Percentiles rank a stretch among this genome's conserved stretches.
phyloP scores from a whole-genome alignment of 805 yeast genomes.

The Yarrowia hollandica region DNA sequence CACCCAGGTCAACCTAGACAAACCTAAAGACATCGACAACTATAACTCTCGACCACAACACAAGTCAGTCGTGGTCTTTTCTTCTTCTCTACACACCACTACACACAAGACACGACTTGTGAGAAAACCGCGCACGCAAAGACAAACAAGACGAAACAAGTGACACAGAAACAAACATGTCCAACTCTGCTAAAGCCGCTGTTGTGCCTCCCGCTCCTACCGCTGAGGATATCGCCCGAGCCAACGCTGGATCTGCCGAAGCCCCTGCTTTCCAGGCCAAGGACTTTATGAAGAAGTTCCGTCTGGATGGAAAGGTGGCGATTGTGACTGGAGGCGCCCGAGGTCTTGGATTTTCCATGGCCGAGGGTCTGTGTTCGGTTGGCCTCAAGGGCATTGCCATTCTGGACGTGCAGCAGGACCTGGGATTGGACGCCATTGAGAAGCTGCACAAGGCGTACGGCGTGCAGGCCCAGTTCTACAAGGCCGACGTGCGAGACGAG shows the following conservation, averaged over 20 bases:
- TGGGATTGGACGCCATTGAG: slow-evolving; percentile 61
- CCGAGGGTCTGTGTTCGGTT: slow-evolving; percentile 58
- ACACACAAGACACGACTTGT: not conserved
- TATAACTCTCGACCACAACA: not conserved
- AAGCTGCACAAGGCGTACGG: slow-evolving; percentile 52
- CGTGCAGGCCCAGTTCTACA: slow-evolving; percentile 63
- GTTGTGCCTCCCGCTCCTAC: slow-evolving; percentile 46
- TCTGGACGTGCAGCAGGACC: slow-evolving; percentile 59
- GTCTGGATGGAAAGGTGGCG: slow-evolving; percentile 61
- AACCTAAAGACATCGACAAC: not conserved
- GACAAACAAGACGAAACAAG: no score
- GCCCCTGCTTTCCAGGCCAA: slow-evolving; percentile 42
- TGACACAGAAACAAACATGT: slow-evolving; percentile 26
- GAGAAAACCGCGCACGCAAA: no score
- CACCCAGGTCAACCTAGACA: no score
- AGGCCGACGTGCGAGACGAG: slow-evolving; percentile 62
- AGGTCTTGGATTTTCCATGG: slow-evolving; percentile 61
- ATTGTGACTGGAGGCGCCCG: slow-evolving; percentile 68
- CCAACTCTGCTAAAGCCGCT: slow-evolving; percentile 40
- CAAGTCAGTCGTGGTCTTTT: not conserved
- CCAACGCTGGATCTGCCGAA: slow-evolving; percentile 39
- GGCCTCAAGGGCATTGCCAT: slow-evolving; percentile 56
- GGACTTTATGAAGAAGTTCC: slow-evolving; percentile 46
- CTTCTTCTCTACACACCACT: not conserved
- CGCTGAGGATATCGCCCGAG: slow-evolving; percentile 44